Evolutionary conservation across 257 asterid genomes (phyloP), one percentile per base, ranked within the genome.

Genomic region (Capsicum chinense): DNA sequence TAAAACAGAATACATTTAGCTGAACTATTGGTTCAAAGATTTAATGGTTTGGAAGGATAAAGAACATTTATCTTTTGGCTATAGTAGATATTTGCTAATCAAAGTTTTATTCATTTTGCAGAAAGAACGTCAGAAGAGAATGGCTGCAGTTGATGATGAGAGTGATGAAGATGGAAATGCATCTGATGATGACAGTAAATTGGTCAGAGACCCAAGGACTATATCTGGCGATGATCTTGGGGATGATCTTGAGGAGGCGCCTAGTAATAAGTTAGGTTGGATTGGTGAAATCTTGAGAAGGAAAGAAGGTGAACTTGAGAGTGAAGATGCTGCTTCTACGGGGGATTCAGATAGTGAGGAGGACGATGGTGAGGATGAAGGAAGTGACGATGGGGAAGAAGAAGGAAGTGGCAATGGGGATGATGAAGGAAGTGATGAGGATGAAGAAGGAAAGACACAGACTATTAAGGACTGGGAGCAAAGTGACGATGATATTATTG

Each of bases 201-300:
- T 91, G 57, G 73, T 80, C 10, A 91, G 88, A 84, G 86, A 37
- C 21, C 87, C 15, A 54, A 91, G 54, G 78, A 90, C 91, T 79
- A 68, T 94, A 85, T 96, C 99, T 85, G 98, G 98, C 63, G 99
- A 96, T 89, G 99, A 96, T 88, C 98, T 94, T 69, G 98, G 97
- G 52, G 98, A 94, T 82, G 91, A 98, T 88, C 87, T 92, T 47
- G 85, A 84, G 85, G 94, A 89, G 87, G 84, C 60, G 52, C 84
- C 87, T 76, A 87, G 33, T 82, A 56, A 85, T 83, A 92, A 91
- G 89, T 85, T 85, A 90, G 89, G 87, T 26, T 95, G 95, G 97
- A 90, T 96, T 80, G 92, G 87, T 58, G 90, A 89, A 82, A 79
- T 93, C 63, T 87, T 93, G 83, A 84, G 71, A 83, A 89, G 62